Percentiles rank a stretch among this genome's conserved stretches.
Conservation (phyloP, 495 filamentous ascomycete species). For the Achaetomiella virescens region DNA sequence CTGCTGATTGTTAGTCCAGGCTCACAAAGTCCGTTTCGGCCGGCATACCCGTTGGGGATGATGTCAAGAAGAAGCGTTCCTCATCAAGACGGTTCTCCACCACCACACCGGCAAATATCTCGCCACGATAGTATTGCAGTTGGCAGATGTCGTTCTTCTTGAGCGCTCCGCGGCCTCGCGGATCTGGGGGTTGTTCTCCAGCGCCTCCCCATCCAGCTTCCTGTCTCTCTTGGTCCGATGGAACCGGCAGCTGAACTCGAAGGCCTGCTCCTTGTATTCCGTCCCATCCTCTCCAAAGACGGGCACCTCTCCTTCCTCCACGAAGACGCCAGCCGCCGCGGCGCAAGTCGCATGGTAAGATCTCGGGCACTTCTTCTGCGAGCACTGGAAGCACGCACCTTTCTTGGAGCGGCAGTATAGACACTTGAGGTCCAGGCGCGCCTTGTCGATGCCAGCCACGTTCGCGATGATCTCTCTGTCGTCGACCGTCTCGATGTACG, state of each 20-base stretch:
- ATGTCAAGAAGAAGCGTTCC: slow-evolving; percentile 73
- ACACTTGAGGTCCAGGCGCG: slow-evolving; percentile 84
- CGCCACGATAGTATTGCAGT: slow-evolving; percentile 73
- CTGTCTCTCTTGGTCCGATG: slow-evolving; percentile 82
- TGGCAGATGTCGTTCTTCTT: slow-evolving; percentile 75
- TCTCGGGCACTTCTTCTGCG: slow-evolving; percentile 85
- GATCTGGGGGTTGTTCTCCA: slow-evolving; percentile 68
- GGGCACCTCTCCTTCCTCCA: slow-evolving; percentile 75
- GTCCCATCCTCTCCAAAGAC: slow-evolving; percentile 88
- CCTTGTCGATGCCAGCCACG: slow-evolving; percentile 75
- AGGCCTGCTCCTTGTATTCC: slow-evolving; percentile 81
- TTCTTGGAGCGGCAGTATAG: slow-evolving; percentile 89
- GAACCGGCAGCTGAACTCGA: slow-evolving; percentile 89
- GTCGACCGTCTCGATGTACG: slow-evolving; percentile 70
- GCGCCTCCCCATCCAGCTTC: slow-evolving; percentile 53
- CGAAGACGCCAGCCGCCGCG: slow-evolving; percentile 80
- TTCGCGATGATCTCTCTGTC: slow-evolving; percentile 66
- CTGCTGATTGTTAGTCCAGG: slow-evolving; percentile 37
- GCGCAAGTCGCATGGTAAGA: slow-evolving; percentile 96
- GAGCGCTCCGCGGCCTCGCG: slow-evolving; percentile 61
- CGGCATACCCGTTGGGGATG: slow-evolving; percentile 76
- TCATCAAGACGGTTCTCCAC: slow-evolving; percentile 78
- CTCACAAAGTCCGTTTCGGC: slow-evolving; percentile 12
- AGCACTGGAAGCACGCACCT: slow-evolving; percentile 95
- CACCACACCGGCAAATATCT: slow-evolving; percentile 87